Conservation (phyloP, 139 green algal genomes). For the Coccomyxa sp. region DNA sequence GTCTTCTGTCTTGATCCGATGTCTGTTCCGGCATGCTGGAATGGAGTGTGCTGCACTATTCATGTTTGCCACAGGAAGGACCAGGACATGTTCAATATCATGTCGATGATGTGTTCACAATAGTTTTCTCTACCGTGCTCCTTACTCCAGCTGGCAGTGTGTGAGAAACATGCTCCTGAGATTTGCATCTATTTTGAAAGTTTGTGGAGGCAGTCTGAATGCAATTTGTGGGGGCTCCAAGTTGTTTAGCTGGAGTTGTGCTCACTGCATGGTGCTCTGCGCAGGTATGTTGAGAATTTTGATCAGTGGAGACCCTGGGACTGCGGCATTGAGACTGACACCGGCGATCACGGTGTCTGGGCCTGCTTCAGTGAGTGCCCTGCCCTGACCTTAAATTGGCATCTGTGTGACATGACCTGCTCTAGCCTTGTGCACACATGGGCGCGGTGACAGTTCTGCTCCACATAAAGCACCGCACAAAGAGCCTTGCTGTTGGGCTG, state of each 20-base stretch:
- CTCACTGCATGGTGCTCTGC: neutral
- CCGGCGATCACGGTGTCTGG: neutral
- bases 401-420: too few species aligned
- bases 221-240: neutral
- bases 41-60: neutral
- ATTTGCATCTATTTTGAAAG: neutral
- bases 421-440: neutral
- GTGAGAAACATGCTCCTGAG: neutral
- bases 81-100: neutral
- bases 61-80: neutral
- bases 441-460: neutral
- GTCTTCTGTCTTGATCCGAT: neutral
- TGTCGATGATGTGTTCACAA: neutral
- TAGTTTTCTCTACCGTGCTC: neutral
- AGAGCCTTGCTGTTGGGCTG: neutral
- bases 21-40: neutral
- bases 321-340: neutral
- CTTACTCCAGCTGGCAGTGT: neutral
- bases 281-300: neutral
- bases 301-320: constrained; percentile 52
- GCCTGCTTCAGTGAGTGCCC: constrained; percentile 1
- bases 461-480: neutral
- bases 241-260: neutral
- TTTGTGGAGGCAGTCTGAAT: neutral
- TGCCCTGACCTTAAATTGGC: too few species aligned